These are phyloP conservation scores for Cyphellophora attinorum DNA, from an alignment of 2,329 filamentous ascomycete species.

Conservation along the genomic window DNA sequence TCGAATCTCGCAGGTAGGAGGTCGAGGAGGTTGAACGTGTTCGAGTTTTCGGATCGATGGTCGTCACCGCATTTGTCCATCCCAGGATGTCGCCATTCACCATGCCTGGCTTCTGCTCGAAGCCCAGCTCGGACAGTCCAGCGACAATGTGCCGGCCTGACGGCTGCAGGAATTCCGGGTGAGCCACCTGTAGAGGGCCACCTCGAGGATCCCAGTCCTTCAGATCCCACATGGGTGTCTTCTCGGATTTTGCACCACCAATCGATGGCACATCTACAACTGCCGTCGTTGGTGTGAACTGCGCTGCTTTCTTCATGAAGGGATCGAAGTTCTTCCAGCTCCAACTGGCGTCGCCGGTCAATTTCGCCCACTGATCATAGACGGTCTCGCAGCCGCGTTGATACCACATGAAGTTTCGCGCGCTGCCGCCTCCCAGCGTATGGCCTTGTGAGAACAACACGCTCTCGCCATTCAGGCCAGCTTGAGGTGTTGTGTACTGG, in stretches of 20 bases:
- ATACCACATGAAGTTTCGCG: slow-evolving; percentile 34
- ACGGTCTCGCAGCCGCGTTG: slow-evolving; percentile 32
- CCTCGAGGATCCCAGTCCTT: not conserved
- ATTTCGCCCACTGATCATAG: slow-evolving; percentile 37
- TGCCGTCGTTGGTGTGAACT: slow-evolving; percentile 9
- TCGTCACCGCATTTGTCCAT: not conserved
- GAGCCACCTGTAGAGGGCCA: not conserved
- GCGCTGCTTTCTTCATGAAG: slow-evolving; percentile 35
- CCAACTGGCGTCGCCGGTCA: slow-evolving; percentile 34
- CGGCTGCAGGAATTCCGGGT: not conserved
- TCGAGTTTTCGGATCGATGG: not conserved
- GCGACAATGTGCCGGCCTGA: not conserved
- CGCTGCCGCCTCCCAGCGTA: slow-evolving; percentile 31
- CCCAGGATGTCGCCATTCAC: not conserved
- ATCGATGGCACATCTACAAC: slow-evolving; percentile 2
- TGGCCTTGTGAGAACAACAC: slow-evolving; percentile 19
- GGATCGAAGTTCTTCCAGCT: slow-evolving; percentile 36
- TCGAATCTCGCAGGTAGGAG: not conserved
- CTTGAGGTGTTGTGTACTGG: slow-evolving; percentile 18
- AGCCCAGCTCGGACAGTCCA: not conserved
- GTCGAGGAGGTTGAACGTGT: not conserved
- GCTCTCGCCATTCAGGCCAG: slow-evolving; percentile 1
- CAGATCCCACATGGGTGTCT: not conserved
- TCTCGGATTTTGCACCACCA: slow-evolving; percentile 2
- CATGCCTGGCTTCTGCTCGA: not conserved